These are phyloP conservation scores for Naganishia cerealis DNA, from an alignment of 1,284 basidiomycete genomes.

Conservation along the genomic window DNA sequence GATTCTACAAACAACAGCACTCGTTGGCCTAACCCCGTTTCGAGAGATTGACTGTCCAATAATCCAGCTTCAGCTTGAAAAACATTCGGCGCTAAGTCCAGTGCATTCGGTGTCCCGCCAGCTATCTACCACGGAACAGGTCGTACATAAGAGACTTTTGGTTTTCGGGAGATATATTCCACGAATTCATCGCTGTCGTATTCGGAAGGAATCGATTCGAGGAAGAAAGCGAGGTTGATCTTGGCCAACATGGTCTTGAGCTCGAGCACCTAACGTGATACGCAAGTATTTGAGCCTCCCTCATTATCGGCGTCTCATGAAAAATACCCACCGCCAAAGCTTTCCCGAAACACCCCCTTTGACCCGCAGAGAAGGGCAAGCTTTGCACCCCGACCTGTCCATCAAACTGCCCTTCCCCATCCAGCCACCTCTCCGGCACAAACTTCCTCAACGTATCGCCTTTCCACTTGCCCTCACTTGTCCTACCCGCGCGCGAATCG, in stretches of 20 bases:
- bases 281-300: not conserved
- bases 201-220: slow-evolving; percentile 37
- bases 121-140: slow-evolving; percentile 22
- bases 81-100: too few relatives aligned
- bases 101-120: not conserved
- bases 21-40: too few relatives aligned
- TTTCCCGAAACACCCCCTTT: slow-evolving; percentile 46
- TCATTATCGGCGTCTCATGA: not conserved
- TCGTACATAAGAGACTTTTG: slow-evolving; percentile 17
- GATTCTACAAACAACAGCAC: too few relatives aligned
- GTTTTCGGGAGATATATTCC: slow-evolving; percentile 39
- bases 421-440: slow-evolving; percentile 44
- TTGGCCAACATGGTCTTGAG: slow-evolving; percentile 42
- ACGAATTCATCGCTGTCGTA: slow-evolving; percentile 39
- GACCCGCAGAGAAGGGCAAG: slow-evolving; percentile 43
- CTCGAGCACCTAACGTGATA: slow-evolving; percentile 40
- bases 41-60: too few relatives aligned
- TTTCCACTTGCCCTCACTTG: slow-evolving; percentile 33
- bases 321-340: slow-evolving; percentile 43
- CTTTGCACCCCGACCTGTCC: slow-evolving; percentile 40
- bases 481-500: not conserved
- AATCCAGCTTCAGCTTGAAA: too few relatives aligned
- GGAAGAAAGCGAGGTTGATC: slow-evolving; percentile 44
- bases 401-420: slow-evolving; percentile 41
- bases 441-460: slow-evolving; percentile 37